Evolutionary conservation across 208 protist species (phyloP), one percentile per base, ranked within the genome.

Genomic region (Endotrypanum monterogeii): DNA sequence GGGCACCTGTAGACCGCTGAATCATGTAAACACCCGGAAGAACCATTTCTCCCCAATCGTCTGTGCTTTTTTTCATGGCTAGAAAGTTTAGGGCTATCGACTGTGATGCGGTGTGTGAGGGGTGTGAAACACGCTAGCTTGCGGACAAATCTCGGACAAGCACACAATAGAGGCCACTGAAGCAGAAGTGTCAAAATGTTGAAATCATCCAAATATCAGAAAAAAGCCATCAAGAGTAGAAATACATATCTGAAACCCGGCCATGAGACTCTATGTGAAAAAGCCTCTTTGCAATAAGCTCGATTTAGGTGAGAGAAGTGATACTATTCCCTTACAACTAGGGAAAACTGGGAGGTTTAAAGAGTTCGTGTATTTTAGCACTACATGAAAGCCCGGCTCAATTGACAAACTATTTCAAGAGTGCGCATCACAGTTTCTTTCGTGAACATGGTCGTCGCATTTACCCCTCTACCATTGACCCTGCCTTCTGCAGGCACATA

Each of bases 1-100:
- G 30, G 18, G 54, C 30, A 28, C 61, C 41, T 25, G 58, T 71
- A n/a, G 75, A 56, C 3, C 88, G 37, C 46, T 78, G 75, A 71
- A 91, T 88, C 89, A 96, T 96, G 71, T 89, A 96, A n/a, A 94
- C 91, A 41, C 89, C 91, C 1, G 88, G 89, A 44, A 92, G 73
- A 39, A 93, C 84, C 89, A 92, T 91, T 28, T 89, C 80, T 41
- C 89, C 89, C 91, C 89, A 94, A 14, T 83, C 84, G 57, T 73
- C 69, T 50, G 58, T 68, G 7, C 9, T 3, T 41, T 63, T 41
- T 1, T 60, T 82, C 77, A 82, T 85, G 23, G 35, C 7, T 16
- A 48, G 1, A n/a, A 41, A n/a, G n/a, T 66, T 2, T 37, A 14
- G 28, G 41, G 28, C n/a, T 35, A 57, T 28, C 52, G n/a, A n/a